Evolutionary conservation across 768 basidiomycete species (phyloP), one percentile per base, ranked within the genome.

Genomic region (Trametes coccinea): DNA sequence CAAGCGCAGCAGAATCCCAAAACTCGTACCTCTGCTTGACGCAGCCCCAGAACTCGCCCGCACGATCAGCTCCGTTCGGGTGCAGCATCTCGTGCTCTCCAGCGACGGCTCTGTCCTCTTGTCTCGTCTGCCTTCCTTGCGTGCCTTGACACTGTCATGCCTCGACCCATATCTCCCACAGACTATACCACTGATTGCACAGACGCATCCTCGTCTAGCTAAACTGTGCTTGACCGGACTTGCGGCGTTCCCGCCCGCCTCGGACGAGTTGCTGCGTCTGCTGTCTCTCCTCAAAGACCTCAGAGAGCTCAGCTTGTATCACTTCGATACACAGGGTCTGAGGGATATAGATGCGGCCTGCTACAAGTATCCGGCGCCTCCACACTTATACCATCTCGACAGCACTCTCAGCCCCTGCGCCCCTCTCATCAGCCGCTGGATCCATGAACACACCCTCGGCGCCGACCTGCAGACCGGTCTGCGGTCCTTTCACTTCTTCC

Each of bases 1-100:
- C 6, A 22, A 14, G n/a, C 27, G 9, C 5, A 27, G 41, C 0
- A 33, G 54, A 9, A 33, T 40, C 17, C 33, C 7, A 3, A 3
- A n/a, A 4, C 37, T 59, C 2, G 5, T 29, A 13, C 27, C 27
- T 2, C 50, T 60, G 5, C 31, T 64, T n/a, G 33, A 31, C 33
- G 48, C 53, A 2, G 37, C 59, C 4, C 59, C 55, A 9, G 60
- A 56, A 4, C 53, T 67, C 7, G 62, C 55, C 9, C 41, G 31
- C 11, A 33, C 33, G 11, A 49, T 67, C 16, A 56, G 13, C 37
- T 52, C 62, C 10, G 34, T 67, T 29, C 29, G 27, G 47, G 40
- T 48, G 27, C 29, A 34, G 22, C 43, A 2, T 37, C 27, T 5
- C 30, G 50, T 16, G n/a, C 34, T 13, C 14, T 27, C 34, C 29